Evolutionary conservation across 441 rosid species (phyloP), one percentile per base, ranked within the genome.

Genomic region (Geranium incanum): DNA sequence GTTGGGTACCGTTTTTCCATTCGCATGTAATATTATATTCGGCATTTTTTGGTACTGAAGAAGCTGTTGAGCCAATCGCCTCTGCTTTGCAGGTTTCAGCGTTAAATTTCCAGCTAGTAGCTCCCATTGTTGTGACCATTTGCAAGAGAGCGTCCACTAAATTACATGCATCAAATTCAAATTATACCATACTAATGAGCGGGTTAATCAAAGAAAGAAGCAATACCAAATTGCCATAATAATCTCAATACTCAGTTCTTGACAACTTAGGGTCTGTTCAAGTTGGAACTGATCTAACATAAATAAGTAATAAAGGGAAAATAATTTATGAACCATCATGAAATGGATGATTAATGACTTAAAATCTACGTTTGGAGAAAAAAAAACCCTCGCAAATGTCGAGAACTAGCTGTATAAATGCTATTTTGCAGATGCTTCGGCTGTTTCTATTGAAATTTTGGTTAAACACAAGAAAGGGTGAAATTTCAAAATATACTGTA

Each of bases 61-160:
- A 39, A 28, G 15, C 62, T 16, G 9, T 38, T 4, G 45, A 19
- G 36, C 66, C 36, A 21, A 62, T 62, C n/a, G n/a, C 70, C 28
- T 71, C 65, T 8, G 72, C 11, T 59, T 66, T 41, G 52, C 82
- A 80, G 45, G 80, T 66, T 57, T 55, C 64, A 6, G 39, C 76
- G 38, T 74, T 72, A n/a, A 80, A 80, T 1, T 65, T 71, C 82
- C 76, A 77, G 66, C 69, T 62, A 12, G 60, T 71, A 59, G 80
- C 78, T 28, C 82, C 74, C 82, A 77, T n/a, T 19, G 68, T 50
- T 59, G 60, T 74, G 12, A 64, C 71, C 8, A 71, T 80, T 66
- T 77, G 78, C 28, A 66, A 70, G 39, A 80, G 76, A 2, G 73
- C 72, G 33, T 74, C 80, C 68, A 77, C 80, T 80, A 36, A 64